phyloP scores from a whole-genome alignment of 1,284 basidiomycete species.

The Ganoderma meredithae region DNA sequence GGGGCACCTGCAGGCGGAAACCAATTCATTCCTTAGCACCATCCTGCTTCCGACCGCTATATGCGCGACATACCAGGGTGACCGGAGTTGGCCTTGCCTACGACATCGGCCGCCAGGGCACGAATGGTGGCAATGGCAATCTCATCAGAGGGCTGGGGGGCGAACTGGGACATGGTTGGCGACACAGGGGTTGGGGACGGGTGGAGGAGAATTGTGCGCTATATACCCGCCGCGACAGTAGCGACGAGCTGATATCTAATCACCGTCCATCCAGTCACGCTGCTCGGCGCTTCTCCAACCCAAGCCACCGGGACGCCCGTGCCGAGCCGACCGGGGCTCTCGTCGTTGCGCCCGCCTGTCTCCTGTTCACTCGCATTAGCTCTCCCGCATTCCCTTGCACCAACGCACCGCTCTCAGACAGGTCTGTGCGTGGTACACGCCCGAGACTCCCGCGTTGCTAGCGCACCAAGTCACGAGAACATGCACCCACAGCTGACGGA shows the following conservation, averaged over 20 bases:
- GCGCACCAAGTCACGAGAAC: conserved; percentile 23
- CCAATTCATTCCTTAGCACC: conserved; percentile 10
- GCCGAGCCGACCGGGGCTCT: conserved; percentile 4
- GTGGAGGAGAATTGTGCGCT: conserved; percentile 26
- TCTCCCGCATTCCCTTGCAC: background rate
- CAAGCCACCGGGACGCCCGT: background rate
- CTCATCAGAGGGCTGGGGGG: conserved; percentile 56
- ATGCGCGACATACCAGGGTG: conserved; percentile 72
- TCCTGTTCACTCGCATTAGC: background rate
- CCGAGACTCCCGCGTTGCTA: background rate
- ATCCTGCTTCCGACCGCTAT: conserved; percentile 7
- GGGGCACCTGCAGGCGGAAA: conserved; percentile 70
- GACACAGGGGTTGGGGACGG: conserved; percentile 26
- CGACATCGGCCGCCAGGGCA: conserved; percentile 75
- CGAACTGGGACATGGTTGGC: conserved; percentile 54
- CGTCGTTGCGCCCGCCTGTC: conserved; percentile 1
- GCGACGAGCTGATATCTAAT: conserved; percentile 35
- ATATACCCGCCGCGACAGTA: conserved; percentile 34
- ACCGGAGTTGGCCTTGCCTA: conserved; percentile 89
- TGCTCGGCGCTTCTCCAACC: conserved; percentile 1
- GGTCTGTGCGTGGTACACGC: conserved; percentile 16
- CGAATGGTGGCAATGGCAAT: conserved; percentile 73
- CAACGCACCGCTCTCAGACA: conserved; percentile 9
- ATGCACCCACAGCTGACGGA: conserved; percentile 83
- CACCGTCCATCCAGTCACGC: conserved; percentile 21